Evolutionary conservation across 1,284 basidiomycete species (phyloP).

Genomic region (Moniliophthora roreri): DNA sequence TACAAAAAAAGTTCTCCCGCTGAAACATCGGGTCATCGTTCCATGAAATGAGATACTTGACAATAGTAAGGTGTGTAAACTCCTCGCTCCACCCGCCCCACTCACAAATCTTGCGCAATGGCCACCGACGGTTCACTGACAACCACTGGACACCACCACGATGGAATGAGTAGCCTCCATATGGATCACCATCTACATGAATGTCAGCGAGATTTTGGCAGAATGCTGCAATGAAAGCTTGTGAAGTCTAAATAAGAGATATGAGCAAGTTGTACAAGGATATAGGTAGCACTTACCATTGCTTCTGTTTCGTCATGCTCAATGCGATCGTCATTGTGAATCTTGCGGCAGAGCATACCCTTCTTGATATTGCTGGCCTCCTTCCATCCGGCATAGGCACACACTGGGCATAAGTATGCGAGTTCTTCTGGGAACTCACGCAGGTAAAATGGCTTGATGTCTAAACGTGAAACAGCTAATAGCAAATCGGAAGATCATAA

Average conservation of each 20-base stretch:
- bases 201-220: constrained; percentile 31
- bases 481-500: neutral
- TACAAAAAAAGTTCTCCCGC: constrained; percentile 27
- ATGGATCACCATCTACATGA: constrained; percentile 24
- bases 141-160: constrained; percentile 29
- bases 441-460: constrained; percentile 21
- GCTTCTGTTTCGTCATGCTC: constrained; percentile 12
- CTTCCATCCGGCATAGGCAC: constrained; percentile 20
- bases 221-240: constrained; percentile 22
- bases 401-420: constrained; percentile 22
- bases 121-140: constrained; percentile 21
- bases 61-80: constrained; percentile 29
- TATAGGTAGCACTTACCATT: constrained; percentile 23
- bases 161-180: constrained; percentile 30
- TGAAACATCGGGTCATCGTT: constrained; percentile 28
- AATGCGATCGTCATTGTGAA: constrained; percentile 17
- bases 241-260: too few relatives aligned
- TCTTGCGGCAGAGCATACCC: constrained; percentile 22
- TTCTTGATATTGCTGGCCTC: constrained; percentile 4
- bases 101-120: constrained; percentile 28
- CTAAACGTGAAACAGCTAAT: constrained; percentile 9
- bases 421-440: constrained; percentile 10
- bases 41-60: constrained; percentile 34
- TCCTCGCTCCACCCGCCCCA: constrained; percentile 36
- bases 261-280: constrained; percentile 6